A percentile compares a stretch with the other conserved stretches of the same genome.
These are phyloP conservation scores for Mortierella sp. DNA, from an alignment of 371 early-diverging fungal genomes.

Conservation along the genomic window DNA sequence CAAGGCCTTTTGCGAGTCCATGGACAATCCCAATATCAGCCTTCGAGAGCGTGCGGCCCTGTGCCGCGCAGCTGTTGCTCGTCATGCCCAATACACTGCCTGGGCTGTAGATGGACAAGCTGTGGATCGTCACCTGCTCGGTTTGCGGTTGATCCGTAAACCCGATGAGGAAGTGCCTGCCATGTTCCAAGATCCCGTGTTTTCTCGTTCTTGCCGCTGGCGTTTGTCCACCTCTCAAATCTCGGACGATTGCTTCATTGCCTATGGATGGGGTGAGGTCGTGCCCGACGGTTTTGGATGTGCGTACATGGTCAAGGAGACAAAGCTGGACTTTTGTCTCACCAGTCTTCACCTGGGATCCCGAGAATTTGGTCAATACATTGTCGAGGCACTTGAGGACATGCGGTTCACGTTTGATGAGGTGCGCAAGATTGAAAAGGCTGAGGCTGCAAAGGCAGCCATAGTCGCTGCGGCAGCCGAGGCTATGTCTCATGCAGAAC, in stretches of 20 bases:
- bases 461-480: slow-evolving; percentile 30
- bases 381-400: slow-evolving; percentile 76
- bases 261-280: slow-evolving; percentile 96
- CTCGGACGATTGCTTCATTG: slow-evolving; percentile 87
- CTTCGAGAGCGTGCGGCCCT: slow-evolving; percentile 66
- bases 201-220: slow-evolving; percentile 86
- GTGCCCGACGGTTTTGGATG: slow-evolving; percentile 91
- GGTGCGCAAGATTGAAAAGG: slow-evolving; percentile 52
- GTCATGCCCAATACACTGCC: slow-evolving; percentile 87
- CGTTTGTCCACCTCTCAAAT: slow-evolving; percentile 92
- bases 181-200: slow-evolving; percentile 87
- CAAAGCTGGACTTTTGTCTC: slow-evolving; percentile 83
- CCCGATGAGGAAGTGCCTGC: slow-evolving; percentile 78
- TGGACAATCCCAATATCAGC: slow-evolving; percentile 71
- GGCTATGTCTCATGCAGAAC: slow-evolving; percentile 15
- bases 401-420: slow-evolving; percentile 64
- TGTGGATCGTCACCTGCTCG: slow-evolving; percentile 93
- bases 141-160: slow-evolving; percentile 59
- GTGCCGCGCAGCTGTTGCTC: slow-evolving; percentile 76
- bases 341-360: slow-evolving; percentile 67
- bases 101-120: slow-evolving; percentile 84
- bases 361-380: slow-evolving; percentile 64
- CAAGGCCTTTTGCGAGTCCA: slow-evolving; percentile 83
- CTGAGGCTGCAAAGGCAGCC: slow-evolving; percentile 43
- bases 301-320: slow-evolving; percentile 92